Base-by-base conservation (phyloP, 768 basidiomycete genomes). In the Mycena floridula region DNA sequence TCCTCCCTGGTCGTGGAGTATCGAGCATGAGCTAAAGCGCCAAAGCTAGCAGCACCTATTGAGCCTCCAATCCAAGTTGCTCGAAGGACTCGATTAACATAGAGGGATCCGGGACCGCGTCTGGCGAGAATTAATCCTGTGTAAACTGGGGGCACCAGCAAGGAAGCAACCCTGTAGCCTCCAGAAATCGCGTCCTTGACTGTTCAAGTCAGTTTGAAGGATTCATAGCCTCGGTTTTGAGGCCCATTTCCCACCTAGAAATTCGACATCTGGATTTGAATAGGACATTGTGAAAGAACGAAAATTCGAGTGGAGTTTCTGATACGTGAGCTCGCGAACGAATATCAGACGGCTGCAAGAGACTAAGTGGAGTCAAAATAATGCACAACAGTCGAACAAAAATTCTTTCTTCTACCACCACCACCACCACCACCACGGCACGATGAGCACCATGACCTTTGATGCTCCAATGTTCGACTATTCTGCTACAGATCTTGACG, bases 11-110 rank as follows among this genome's bases (percentile, higher is more conserved):
- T 72, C 54, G 73, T 72, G 28, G 68, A 69, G 45, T 82, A 79
- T 50, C 82, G 73, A 24, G 70, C 64, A 56, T 85, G 86, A 35
- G 79, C 76, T n/a, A 76, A 64, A 6, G 69, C 72, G 35, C 81
- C 84, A 24, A 76, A 74, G 3, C 63, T 64, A 12, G 62, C 69
- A 11, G 72, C 63, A 38, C 80, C 80, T 82, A 51, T 32, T 25
- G 28, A 40, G 12, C 87, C 83, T 15, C 82, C 81, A 4, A 81
- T 54, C 87, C 85, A 89, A 13, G 84, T 84, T 25, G 85, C 79
- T 11, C 85, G 78, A 26, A 89, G 68, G 13, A 81, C 53, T 22
- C 74, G 74, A 54, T 85, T 89, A 30, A 81, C 53, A 6, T 72
- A 74, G 44, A 88, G 63, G 23, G 76, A 68, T 12, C 66, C 60